A percentile compares a stretch with the other conserved stretches of the same genome.
Evolutionary conservation across 2,329 filamentous ascomycete genomes (phyloP).

Genomic region (Thelonectria discophora): DNA sequence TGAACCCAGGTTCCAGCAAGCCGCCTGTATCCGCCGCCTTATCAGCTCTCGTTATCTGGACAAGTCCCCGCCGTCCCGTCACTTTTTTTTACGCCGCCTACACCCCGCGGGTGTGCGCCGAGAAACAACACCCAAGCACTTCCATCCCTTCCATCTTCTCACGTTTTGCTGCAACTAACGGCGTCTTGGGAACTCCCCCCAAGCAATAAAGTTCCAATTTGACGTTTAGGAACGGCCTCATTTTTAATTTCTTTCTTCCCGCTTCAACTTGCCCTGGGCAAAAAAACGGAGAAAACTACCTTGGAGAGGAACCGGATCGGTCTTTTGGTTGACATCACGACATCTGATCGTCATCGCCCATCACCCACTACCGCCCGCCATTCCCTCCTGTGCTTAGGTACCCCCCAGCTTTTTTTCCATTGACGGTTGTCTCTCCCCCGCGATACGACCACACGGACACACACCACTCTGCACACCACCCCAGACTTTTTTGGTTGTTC

Average conservation of each 20-base stretch:
- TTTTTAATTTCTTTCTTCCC: neutral
- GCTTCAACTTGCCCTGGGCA: neutral
- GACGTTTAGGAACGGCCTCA: neutral
- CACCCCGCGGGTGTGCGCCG: too few relatives aligned
- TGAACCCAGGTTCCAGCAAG: constrained; percentile 6
- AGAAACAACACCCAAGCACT: too few relatives aligned
- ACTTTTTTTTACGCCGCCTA: too few relatives aligned
- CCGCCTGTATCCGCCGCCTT: constrained; percentile 6
- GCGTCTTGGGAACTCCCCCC: too few relatives aligned
- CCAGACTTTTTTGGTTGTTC: constrained; percentile 15
- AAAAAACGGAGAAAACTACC: too few relatives aligned
- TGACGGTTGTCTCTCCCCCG: constrained; percentile 13
- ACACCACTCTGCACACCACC: constrained; percentile 18
- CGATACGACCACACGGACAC: constrained; percentile 22
- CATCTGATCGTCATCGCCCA: constrained; percentile 19
- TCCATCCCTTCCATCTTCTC: too few relatives aligned
- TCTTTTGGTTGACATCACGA: constrained; percentile 18
- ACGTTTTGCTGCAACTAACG: too few relatives aligned
- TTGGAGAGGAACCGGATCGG: constrained; percentile 7
- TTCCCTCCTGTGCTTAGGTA: neutral
- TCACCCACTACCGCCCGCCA: neutral
- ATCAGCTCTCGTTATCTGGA: too few relatives aligned
- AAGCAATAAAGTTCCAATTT: too few relatives aligned
- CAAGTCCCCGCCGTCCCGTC: too few relatives aligned
- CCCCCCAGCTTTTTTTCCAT: too few relatives aligned